phyloP scores from a whole-genome alignment of 257 asterid species.

The Nicotiana tomentosiformis region DNA sequence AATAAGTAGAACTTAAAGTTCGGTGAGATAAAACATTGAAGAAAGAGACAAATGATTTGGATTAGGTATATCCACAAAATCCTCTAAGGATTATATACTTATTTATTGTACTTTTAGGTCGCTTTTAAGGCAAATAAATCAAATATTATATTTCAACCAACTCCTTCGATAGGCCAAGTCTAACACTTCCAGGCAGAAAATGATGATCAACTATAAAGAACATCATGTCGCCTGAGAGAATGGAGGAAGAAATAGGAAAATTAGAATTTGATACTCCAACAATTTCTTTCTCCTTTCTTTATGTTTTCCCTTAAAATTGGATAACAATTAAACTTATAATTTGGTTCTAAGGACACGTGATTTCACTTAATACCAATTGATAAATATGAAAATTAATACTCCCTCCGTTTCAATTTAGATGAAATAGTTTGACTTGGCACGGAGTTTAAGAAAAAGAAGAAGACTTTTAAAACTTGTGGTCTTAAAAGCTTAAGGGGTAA shows the following conservation, averaged over 20 bases:
- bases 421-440: too few relatives aligned
- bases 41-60: not conserved
- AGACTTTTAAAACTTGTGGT: too few relatives aligned
- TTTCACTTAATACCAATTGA: too few relatives aligned
- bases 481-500: too few relatives aligned
- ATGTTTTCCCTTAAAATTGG: too few relatives aligned
- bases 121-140: not conserved
- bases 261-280: not conserved
- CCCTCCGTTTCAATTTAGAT: too few relatives aligned
- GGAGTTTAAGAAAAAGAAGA: too few relatives aligned
- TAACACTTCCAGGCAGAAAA: not conserved
- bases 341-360: too few relatives aligned
- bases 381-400: too few relatives aligned
- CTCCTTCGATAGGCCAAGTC: not conserved
- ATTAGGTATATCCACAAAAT: constrained; percentile 8
- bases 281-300: not conserved
- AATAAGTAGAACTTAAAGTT: too few relatives aligned
- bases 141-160: not conserved
- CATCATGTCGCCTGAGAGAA: not conserved
- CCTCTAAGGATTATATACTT: not conserved
- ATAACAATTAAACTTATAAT: too few relatives aligned
- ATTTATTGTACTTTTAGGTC: not conserved
- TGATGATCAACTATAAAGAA: not conserved
- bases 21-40: too few relatives aligned
- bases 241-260: not conserved